phyloP scores from a whole-genome alignment of 108 stramenopile species.

The Craspedostauros australis region DNA sequence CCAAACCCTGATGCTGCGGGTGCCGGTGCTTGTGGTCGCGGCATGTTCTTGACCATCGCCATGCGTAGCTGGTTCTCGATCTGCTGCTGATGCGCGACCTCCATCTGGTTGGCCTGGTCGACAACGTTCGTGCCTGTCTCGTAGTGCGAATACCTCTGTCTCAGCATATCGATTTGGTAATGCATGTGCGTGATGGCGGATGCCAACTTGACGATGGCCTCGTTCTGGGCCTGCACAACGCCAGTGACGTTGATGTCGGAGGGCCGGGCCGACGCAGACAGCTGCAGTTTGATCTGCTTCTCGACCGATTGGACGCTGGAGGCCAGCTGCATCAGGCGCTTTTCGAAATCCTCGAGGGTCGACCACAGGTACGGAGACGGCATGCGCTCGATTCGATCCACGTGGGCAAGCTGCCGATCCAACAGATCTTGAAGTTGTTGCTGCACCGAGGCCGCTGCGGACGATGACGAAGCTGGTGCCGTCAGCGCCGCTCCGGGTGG shows the following conservation, averaged over 20 bases:
- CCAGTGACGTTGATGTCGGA: conserved; percentile 28
- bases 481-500: neutral
- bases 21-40: conserved; percentile 20
- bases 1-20: conserved; percentile 17
- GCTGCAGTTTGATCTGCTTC: conserved; percentile 24
- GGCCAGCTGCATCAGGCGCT: conserved; percentile 28
- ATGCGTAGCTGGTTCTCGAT: conserved; percentile 46
- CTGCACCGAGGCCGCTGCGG: conserved; percentile 4
- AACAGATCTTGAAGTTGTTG: conserved; percentile 27
- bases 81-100: conserved; percentile 39
- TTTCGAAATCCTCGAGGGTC: conserved; percentile 45
- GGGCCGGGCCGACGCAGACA: conserved; percentile 15
- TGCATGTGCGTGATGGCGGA: conserved; percentile 39
- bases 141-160: conserved; percentile 29
- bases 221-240: conserved; percentile 39
- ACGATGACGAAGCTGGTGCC: conserved; percentile 7
- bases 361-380: conserved; percentile 78
- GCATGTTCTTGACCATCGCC: conserved; percentile 31
- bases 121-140: conserved; percentile 64
- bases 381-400: conserved; percentile 68
- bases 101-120: conserved; percentile 42
- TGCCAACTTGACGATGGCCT: conserved; percentile 44
- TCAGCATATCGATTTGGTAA: conserved; percentile 41
- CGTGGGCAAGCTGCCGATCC: conserved; percentile 53
- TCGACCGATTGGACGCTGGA: conserved; percentile 11